phyloP scores from a whole-genome alignment of 768 basidiomycete genomes.

The Pleurotus giganteus region DNA sequence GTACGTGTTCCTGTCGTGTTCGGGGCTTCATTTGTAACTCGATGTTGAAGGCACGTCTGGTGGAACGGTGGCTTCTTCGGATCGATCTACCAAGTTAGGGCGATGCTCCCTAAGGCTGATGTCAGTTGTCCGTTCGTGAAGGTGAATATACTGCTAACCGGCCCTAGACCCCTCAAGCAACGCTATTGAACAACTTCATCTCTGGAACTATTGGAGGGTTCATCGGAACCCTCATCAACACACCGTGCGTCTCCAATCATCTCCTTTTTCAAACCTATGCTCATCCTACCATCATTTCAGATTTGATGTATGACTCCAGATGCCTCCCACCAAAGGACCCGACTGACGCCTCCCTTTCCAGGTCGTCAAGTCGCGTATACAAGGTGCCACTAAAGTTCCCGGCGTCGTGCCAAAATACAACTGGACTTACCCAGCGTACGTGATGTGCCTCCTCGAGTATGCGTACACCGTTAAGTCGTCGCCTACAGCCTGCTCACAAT shows the following conservation, averaged over 20 bases:
- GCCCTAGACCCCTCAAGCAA: constrained; percentile 60
- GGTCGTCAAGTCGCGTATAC: constrained; percentile 97
- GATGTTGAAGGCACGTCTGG: constrained; percentile 65
- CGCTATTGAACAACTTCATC: constrained; percentile 88
- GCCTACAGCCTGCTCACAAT: constrained; percentile 56
- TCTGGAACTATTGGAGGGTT: constrained; percentile 91
- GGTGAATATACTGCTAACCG: too few species aligned
- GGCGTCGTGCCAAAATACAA: constrained; percentile 86
- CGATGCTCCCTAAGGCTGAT: constrained; percentile 80
- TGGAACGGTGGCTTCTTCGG: constrained; percentile 98
- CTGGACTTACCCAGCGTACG: constrained; percentile 86
- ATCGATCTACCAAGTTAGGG: constrained; percentile 82
- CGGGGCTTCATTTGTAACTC: too few species aligned
- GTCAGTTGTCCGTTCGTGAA: constrained; percentile 37
- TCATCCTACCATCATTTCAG: constrained; percentile 16
- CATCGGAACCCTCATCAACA: constrained; percentile 87
- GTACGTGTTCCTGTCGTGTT: constrained; percentile 39
- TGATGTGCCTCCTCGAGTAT: background rate
- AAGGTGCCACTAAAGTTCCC: constrained; percentile 62
- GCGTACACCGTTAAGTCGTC: background rate
- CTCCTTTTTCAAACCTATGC: background rate
- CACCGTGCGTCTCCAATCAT: constrained; percentile 57
- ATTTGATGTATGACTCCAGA: constrained; percentile 29
- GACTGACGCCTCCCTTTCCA: too few species aligned
- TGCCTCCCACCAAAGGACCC: too few species aligned